Evolutionary conservation across 2,329 filamentous ascomycete species (phyloP).

Genomic region (Trichoderma sp.): DNA sequence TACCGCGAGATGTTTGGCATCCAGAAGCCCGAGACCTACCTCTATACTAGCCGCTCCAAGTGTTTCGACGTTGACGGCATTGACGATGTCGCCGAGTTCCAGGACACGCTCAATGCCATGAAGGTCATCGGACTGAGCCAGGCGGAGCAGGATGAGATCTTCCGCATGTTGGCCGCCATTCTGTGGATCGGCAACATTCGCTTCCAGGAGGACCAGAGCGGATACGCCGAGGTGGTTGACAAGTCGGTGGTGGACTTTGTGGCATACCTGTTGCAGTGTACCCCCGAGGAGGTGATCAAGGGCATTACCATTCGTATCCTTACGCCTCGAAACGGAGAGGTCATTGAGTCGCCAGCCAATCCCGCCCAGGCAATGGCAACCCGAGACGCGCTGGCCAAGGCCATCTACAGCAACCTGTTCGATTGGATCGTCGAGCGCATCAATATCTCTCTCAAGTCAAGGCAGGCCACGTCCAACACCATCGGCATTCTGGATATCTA

Average conservation of each 20-base stretch:
- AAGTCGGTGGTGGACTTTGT: slow-evolving; percentile 92
- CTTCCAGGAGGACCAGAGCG: slow-evolving; percentile 85
- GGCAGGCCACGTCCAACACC: slow-evolving; percentile 74
- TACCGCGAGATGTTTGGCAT: slow-evolving; percentile 89
- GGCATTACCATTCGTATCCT: slow-evolving; percentile 89
- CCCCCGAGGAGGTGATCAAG: slow-evolving; percentile 76
- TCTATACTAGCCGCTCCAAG: slow-evolving; percentile 92
- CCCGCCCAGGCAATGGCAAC: slow-evolving; percentile 82
- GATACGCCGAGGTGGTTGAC: slow-evolving; percentile 84
- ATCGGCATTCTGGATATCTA: slow-evolving; percentile 99
- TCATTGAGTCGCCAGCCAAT: slow-evolving; percentile 79
- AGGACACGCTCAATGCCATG: slow-evolving; percentile 93
- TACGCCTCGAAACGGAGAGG: slow-evolving; percentile 65
- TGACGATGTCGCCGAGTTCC: slow-evolving; percentile 85
- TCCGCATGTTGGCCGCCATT: slow-evolving; percentile 89
- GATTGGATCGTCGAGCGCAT: slow-evolving; percentile 97
- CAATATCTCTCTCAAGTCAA: slow-evolving; percentile 82
- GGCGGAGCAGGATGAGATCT: slow-evolving; percentile 91
- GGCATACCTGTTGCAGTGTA: slow-evolving; percentile 89
- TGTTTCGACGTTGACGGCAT: slow-evolving; percentile 94
- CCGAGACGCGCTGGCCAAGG: slow-evolving; percentile 88
- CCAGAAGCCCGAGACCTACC: slow-evolving; percentile 87
- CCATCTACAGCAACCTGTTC: slow-evolving; percentile 96
- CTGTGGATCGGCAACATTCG: slow-evolving; percentile 94
- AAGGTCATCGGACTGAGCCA: slow-evolving; percentile 86